Evolutionary conservation across 1,284 basidiomycete genomes (phyloP).

Genomic region (Earliella scabrosa): DNA sequence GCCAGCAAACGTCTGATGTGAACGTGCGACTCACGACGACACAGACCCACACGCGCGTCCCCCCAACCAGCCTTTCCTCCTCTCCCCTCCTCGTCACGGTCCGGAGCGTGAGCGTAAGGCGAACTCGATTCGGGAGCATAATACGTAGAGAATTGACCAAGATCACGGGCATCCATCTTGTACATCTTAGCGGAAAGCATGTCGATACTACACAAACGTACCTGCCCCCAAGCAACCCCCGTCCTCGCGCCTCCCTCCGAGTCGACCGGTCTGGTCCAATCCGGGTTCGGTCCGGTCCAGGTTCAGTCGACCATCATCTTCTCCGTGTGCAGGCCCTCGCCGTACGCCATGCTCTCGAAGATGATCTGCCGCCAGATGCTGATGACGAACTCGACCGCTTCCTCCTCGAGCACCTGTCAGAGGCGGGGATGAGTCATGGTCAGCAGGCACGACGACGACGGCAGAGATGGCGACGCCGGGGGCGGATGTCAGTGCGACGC

Average conservation of each 20-base stretch:
- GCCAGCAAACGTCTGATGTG: slow-evolving; percentile 16
- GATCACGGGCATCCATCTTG: slow-evolving; percentile 32
- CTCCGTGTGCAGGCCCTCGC: slow-evolving; percentile 81
- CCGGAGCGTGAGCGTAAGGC: not conserved
- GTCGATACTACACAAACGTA: slow-evolving; percentile 38
- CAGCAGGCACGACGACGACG: not conserved
- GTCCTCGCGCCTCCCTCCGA: too few species aligned
- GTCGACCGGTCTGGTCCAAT: too few species aligned
- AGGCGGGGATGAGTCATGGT: slow-evolving; percentile 4
- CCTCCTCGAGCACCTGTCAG: slow-evolving; percentile 83
- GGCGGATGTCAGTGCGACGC: slow-evolving; percentile 6
- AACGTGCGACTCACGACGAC: slow-evolving; percentile 38
- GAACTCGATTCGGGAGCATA: slow-evolving; percentile 13
- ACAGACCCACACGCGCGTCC: slow-evolving; percentile 13
- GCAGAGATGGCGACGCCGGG: too few species aligned
- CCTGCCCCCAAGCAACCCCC: slow-evolving; percentile 31
- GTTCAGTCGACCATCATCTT: slow-evolving; percentile 71
- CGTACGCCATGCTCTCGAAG: slow-evolving; percentile 90
- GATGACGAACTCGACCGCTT: slow-evolving; percentile 76
- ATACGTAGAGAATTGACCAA: slow-evolving; percentile 26
- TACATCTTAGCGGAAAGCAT: slow-evolving; percentile 35
- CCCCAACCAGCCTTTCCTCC: not conserved
- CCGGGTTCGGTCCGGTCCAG: too few species aligned
- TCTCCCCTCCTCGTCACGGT: not conserved
- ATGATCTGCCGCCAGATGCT: slow-evolving; percentile 87